Evolutionary conservation across 768 basidiomycete genomes (phyloP).

Genomic region (Xanthoconium purpureum): DNA sequence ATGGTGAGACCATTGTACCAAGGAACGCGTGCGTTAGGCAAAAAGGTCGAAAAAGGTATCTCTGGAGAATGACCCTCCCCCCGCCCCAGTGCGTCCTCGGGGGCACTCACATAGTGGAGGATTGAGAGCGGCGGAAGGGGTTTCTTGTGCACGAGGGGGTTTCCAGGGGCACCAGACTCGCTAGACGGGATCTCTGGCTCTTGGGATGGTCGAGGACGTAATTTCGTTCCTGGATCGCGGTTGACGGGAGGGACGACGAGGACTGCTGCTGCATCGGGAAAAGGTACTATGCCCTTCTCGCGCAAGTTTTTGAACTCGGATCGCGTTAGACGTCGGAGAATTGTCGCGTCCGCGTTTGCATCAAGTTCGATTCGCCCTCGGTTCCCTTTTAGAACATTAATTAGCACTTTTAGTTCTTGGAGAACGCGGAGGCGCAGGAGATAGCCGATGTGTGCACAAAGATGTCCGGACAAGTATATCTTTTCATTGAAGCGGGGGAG

Average conservation of each 20-base stretch:
- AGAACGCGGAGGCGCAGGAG: constrained; percentile 69
- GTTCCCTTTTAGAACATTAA: constrained; percentile 21
- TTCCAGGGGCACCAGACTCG: constrained; percentile 2
- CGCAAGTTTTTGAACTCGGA: constrained; percentile 54
- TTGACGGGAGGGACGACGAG: constrained; percentile 68
- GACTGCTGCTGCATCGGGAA: constrained; percentile 58
- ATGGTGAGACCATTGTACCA: constrained; percentile 64
- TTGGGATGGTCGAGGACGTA: constrained; percentile 41
- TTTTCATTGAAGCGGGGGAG: constrained; percentile 30
- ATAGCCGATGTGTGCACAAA: constrained; percentile 58
- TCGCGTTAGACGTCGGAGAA: constrained; percentile 64
- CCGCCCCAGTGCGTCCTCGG: not conserved
- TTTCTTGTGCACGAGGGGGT: constrained; percentile 7
- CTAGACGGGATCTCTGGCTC: constrained; percentile 30
- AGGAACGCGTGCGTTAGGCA: constrained; percentile 46
- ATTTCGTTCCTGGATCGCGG: constrained; percentile 45
- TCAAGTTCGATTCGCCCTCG: not conserved
- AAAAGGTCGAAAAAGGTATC: constrained; percentile 13
- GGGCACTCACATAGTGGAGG: constrained; percentile 7
- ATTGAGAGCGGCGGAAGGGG: constrained; percentile 29
- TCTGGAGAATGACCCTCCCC: constrained; percentile 1
- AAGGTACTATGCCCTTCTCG: constrained; percentile 45
- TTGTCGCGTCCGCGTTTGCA: constrained; percentile 27
- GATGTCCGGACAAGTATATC: constrained; percentile 38
- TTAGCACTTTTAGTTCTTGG: constrained; percentile 68